Base-by-base conservation (phyloP, 2,329 filamentous ascomycete species). In the Aspergillus pseudoterreus region DNA sequence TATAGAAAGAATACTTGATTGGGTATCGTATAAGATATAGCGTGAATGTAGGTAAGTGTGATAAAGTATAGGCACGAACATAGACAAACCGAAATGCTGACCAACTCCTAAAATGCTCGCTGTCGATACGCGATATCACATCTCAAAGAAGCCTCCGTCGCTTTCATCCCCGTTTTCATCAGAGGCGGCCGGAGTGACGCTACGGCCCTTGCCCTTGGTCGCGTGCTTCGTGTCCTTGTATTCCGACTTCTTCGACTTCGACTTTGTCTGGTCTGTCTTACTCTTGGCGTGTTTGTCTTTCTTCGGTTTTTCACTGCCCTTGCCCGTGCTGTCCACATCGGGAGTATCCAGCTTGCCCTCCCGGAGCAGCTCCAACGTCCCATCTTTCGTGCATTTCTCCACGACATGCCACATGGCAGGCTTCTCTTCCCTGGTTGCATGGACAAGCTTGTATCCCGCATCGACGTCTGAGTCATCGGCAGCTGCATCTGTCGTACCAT, bases 341-440 rank as follows among this genome's bases (percentile, higher is more conserved):
- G 15, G 19, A 17, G 54, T 54, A 14, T 61, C 63, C 57, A 74
- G 46, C 46, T 69, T 74, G 35, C 73, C 72, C 35, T 75, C 69
- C 24, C 74, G 68, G 24, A 78, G 60, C 33, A 63, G 64, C 45
- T 73, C 69, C 43, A 77, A 62, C 14, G 70, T 75, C 9, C 68
- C 70, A 6, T 76, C 67, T 45, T 64, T 58, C 71, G 75, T 77
- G 47, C 69, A 71, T 50, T 70, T 69, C 57, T 74, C 71, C n/a
- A 78, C 69, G 5, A 70, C 57, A 47, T 67, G 60, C 75, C 75
- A 78, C 57, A 77, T 65, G 1, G 72, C 64, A 3, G 73, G 73
- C 55, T 70, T 75, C 43, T 63, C 57, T 6, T 57, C 49, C 1
- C 45, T 53, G 1, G 49, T 53, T 1, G 36, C 36, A 15, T 54